Base-by-base conservation (phyloP, 805 yeast species). In the Myxozyma kluyveri region DNA sequence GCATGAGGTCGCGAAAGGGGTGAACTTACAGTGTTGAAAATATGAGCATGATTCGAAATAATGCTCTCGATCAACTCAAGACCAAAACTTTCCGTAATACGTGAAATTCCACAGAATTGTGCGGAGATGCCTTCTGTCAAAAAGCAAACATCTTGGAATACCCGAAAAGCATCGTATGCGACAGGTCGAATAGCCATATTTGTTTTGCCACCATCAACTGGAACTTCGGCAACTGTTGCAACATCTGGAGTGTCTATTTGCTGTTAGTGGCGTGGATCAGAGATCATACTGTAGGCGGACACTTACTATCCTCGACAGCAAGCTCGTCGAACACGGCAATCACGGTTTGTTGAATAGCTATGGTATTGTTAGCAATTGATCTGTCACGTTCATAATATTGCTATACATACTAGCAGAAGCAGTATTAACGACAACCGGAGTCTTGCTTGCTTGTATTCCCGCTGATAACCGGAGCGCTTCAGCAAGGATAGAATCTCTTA, bases 61-160 rank as follows among this genome's bases (percentile, higher is more conserved):
- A 90, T 75, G 50, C 84, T 84, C 68, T 93, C 98, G 21, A 93
- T 67, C 26, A 91, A 76, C 64, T 91, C 99, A 47, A 93, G 76
- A 0, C 88, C 88, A 52, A 88, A 76, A 42, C 81, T 76, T 67
- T 84, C 79, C 41, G 86, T 75, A 31, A 84, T 64, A 49, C 76
- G 70, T 44, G 72, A 69, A 32, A 81, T 67, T 52, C 77, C 77
- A 49, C 88, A 67, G 57, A 79, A 81, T 0, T 66, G 54, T 0
- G 88, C 82, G 29, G 74, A 72, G 52, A 77, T 81, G 50, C 76
- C 79, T 47, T 82, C 85, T 7, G 83, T 77, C 36, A 86, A 66
- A 1, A 77, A 73, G 61, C 96, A 88, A 24, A 91, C 72, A 66
- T 90, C 96, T 18, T 72, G 69, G 55, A 90, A 80, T 2, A 89